phyloP scores from a whole-genome alignment of 1,284 basidiomycete genomes.

The Ceratobasidium sp. region DNA sequence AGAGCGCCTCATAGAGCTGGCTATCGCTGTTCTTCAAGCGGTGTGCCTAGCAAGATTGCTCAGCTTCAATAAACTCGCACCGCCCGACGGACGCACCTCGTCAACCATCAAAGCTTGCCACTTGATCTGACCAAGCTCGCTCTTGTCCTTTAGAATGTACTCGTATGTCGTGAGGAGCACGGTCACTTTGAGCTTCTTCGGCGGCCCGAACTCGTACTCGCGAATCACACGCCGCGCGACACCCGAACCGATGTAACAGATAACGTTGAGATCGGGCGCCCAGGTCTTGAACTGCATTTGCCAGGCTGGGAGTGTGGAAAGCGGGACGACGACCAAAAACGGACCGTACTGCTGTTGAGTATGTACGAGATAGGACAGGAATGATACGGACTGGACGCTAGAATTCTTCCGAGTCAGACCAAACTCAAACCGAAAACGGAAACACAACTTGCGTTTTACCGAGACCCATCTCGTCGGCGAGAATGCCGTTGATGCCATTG shows the following conservation, averaged over 20 bases:
- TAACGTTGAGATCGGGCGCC: constrained; percentile 97
- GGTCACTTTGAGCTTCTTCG: constrained; percentile 90
- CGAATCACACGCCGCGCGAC: constrained; percentile 90
- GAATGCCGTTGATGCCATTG: constrained; percentile 93
- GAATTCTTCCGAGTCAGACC: not conserved
- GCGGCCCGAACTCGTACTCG: constrained; percentile 86
- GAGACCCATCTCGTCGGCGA: constrained; percentile 99
- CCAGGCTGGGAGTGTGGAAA: constrained; percentile 99
- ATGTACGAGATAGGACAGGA: constrained; percentile 96
- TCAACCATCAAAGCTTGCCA: constrained; percentile 98
- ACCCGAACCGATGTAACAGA: constrained; percentile 95
- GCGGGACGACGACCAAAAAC: constrained; percentile 96
- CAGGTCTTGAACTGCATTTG: constrained; percentile 93
- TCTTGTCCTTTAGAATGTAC: constrained; percentile 89
- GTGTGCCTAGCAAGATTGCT: constrained; percentile 71
- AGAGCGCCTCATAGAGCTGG: constrained; percentile 94
- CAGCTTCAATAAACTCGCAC: not conserved
- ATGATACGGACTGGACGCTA: constrained; percentile 94
- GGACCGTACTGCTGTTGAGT: constrained; percentile 94
- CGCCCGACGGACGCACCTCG: constrained; percentile 64
- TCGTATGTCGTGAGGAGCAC: constrained; percentile 98
- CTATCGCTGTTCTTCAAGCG: constrained; percentile 98
- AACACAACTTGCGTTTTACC: constrained; percentile 73
- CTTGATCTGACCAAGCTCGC: constrained; percentile 91
- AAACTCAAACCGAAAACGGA: constrained; percentile 17